Conservation (phyloP, 139 green algal genomes). For the Nannochloris sp. region DNA sequence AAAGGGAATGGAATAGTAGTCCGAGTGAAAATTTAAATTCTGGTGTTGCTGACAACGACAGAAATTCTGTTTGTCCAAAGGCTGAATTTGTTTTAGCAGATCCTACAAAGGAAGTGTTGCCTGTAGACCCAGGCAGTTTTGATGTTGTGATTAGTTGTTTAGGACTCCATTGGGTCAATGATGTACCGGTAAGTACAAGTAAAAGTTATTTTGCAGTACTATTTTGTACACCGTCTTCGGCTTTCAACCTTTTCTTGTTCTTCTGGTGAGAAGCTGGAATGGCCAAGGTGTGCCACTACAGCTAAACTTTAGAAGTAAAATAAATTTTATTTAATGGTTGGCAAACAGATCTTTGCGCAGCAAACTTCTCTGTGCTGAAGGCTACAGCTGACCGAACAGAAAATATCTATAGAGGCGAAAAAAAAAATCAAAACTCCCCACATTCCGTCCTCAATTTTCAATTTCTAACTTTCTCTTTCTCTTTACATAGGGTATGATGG, state of each 20-base stretch:
- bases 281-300: not conserved
- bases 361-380: not conserved
- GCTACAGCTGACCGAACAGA: conserved; percentile 29
- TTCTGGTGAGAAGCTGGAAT: not conserved
- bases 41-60: not conserved
- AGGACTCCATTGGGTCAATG: conserved; percentile 80
- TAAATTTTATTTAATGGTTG: not conserved
- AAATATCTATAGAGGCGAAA: not conserved
- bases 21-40: not conserved
- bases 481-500: conserved; percentile 47
- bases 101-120: conserved; percentile 28
- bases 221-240: too few relatives aligned
- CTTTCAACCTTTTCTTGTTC: not conserved
- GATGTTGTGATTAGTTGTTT: conserved; percentile 61
- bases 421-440: not conserved
- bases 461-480: not conserved
- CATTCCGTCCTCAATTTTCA: not conserved
- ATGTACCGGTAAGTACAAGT: conserved; percentile 53
- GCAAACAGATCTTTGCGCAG: not conserved
- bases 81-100: not conserved
- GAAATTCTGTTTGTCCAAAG: not conserved
- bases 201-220: not conserved
- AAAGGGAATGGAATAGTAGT: not conserved
- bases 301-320: conserved; percentile 10
- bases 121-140: conserved; percentile 25